Evolutionary conservation across 148 eudicot genomes (phyloP).

Genomic region (Vaccinium macrocarpon): DNA sequence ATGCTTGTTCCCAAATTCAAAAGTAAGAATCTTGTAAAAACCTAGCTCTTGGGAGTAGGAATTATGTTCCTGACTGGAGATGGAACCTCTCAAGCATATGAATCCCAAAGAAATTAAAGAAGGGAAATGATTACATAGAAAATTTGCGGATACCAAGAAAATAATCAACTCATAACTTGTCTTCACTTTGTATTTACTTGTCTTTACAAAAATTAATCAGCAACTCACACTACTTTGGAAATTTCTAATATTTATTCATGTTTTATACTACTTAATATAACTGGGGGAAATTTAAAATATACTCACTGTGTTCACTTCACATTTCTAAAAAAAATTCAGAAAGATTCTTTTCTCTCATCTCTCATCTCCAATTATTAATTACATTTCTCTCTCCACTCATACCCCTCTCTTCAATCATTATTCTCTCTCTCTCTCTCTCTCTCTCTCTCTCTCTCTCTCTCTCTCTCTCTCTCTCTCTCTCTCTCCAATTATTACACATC

Average conservation of each 20-base stretch:
- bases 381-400: no score
- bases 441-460: no score
- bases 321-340: no score
- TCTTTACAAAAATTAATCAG: not conserved
- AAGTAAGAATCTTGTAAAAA: not conserved
- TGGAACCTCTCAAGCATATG: not conserved
- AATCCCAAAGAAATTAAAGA: not conserved
- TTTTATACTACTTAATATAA: not conserved
- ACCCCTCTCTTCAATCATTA: no score
- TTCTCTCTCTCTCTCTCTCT: no score
- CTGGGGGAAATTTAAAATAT: not conserved
- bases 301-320: no score
- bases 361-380: no score
- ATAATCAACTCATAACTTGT: not conserved
- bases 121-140: not conserved
- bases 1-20: not conserved
- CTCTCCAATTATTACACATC: no score
- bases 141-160: not conserved
- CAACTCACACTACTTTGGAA: not conserved
- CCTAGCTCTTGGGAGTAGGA: not conserved
- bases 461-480: no score
- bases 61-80: not conserved
- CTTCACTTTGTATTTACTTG: not conserved
- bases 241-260: not conserved
- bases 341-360: no score